These are phyloP conservation scores for Zea mays DNA, from an alignment of 176 grass and related monocot species.

Conservation along the genomic window DNA sequence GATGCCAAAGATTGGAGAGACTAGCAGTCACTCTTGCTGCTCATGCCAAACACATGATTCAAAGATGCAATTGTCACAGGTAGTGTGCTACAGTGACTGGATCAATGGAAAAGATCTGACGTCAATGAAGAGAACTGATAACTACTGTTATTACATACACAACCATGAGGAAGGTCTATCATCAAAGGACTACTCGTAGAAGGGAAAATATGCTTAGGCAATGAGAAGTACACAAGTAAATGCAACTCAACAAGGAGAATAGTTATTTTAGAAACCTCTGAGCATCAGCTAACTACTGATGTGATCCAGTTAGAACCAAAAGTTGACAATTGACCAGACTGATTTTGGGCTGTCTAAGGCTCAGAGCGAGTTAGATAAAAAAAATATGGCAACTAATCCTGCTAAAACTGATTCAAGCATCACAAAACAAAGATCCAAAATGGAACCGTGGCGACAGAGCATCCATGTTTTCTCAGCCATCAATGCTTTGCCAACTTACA, in stretches of 20 bases:
- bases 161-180: background rate
- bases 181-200: background rate
- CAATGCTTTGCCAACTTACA: background rate
- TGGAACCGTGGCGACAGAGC: background rate
- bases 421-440: background rate
- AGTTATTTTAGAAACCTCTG: background rate
- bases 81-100: slow-evolving; percentile 3
- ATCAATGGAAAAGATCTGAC: background rate
- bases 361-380: background rate
- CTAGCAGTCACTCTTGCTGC: background rate
- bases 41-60: background rate
- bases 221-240: slow-evolving; percentile 20
- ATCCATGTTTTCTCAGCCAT: background rate
- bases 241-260: background rate
- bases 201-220: background rate
- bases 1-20: background rate
- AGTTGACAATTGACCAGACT: background rate
- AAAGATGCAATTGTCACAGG: background rate
- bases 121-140: background rate
- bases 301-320: background rate
- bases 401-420: background rate
- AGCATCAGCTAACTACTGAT: background rate
- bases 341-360: background rate
- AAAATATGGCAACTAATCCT: background rate
- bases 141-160: background rate